phyloP scores from a whole-genome alignment of 345 rosid species.

The Arabis alpina region DNA sequence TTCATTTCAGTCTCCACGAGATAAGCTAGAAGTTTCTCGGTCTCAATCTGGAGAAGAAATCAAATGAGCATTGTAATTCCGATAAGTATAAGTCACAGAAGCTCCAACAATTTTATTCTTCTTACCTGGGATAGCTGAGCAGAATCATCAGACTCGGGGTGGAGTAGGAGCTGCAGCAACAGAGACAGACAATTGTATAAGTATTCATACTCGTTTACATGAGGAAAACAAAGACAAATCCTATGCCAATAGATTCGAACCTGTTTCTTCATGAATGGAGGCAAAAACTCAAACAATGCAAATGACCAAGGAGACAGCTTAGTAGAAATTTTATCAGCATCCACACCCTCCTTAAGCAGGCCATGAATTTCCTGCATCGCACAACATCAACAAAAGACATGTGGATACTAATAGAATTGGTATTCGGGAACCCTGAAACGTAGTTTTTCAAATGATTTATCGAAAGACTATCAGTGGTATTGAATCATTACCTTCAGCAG shows the following conservation, averaged over 20 bases:
- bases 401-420: slow-evolving; percentile 3
- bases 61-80: slow-evolving; percentile 34
- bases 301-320: slow-evolving; percentile 96
- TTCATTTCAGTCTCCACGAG: slow-evolving; percentile 94
- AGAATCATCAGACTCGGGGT: slow-evolving; percentile 97
- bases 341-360: slow-evolving; percentile 67
- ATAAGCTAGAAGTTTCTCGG: slow-evolving; percentile 93
- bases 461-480: not conserved
- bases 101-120: slow-evolving; percentile 9
- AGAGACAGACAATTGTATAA: slow-evolving; percentile 35
- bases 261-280: slow-evolving; percentile 86
- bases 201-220: slow-evolving; percentile 3
- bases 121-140: slow-evolving; percentile 96
- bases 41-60: slow-evolving; percentile 70
- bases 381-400: slow-evolving; percentile 16
- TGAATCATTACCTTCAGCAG: slow-evolving; percentile 70
- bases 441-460: not conserved
- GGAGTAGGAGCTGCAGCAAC: slow-evolving; percentile 76
- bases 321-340: slow-evolving; percentile 64
- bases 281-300: slow-evolving; percentile 82
- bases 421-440: not conserved
- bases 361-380: slow-evolving; percentile 77
- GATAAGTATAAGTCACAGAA: not conserved
- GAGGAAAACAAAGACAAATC: slow-evolving; percentile 10
- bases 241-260: slow-evolving; percentile 41